Percentiles rank a stretch among this genome's conserved stretches.
phyloP scores from a whole-genome alignment of 495 filamentous ascomycete species.

The Thermochaetoides thermophila region DNA sequence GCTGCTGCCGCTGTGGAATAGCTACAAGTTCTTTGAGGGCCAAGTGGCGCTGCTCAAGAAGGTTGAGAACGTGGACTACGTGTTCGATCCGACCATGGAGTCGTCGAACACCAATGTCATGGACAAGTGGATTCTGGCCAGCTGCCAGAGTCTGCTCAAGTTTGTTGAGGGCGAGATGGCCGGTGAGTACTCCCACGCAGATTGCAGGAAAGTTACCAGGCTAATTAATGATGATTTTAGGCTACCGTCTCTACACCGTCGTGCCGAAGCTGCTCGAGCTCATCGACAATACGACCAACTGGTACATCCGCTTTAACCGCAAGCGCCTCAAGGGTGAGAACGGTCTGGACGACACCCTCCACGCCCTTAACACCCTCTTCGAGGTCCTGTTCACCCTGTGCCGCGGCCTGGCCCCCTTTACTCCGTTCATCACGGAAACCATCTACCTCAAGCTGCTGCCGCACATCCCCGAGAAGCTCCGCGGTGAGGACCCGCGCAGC shows the following conservation, averaged over 20 bases:
- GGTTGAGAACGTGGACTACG: constrained; percentile 59
- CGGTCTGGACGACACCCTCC: constrained; percentile 64
- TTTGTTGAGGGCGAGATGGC: constrained; percentile 96
- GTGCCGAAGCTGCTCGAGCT: constrained; percentile 75
- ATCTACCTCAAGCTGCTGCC: constrained; percentile 83
- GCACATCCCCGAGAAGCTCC: constrained; percentile 40
- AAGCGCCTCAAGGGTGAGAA: constrained; percentile 89
- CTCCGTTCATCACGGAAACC: constrained; percentile 86
- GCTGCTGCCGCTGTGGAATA: constrained; percentile 89
- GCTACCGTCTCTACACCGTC: constrained; percentile 82
- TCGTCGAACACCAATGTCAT: constrained; percentile 77
- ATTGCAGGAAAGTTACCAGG: neutral
- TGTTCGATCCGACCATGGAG: constrained; percentile 65
- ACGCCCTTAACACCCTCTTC: constrained; percentile 92
- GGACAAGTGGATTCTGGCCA: constrained; percentile 92
- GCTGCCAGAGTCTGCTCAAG: constrained; percentile 78
- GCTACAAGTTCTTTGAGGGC: constrained; percentile 95
- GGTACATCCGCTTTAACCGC: constrained; percentile 99
- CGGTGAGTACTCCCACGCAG: constrained; percentile 26
- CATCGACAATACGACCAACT: constrained; percentile 94
- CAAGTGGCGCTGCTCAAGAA: constrained; percentile 90
- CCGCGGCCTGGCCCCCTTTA: constrained; percentile 82
- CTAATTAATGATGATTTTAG: constrained; percentile 20
- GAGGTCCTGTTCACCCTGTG: constrained; percentile 86
- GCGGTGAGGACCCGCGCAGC: constrained; percentile 56